These are phyloP conservation scores for Perkinsus chesapeaki DNA, from an alignment of 169 alveolate species.

Conservation along the genomic window DNA sequence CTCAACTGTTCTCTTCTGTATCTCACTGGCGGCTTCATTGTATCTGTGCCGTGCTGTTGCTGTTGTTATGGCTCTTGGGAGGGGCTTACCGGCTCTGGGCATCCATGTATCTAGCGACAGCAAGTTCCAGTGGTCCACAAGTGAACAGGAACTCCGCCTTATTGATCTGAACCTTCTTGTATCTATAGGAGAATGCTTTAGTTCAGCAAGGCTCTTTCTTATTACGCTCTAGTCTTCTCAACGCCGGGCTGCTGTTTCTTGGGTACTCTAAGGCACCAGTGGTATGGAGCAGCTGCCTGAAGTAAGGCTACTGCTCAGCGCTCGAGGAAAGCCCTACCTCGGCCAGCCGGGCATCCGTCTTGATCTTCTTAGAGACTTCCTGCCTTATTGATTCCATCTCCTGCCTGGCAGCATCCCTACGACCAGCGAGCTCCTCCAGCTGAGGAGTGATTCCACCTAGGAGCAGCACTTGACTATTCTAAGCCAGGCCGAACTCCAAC, in stretches of 20 bases:
- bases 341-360: neutral
- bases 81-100: neutral
- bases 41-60: too few species aligned
- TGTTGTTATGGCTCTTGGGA: too few species aligned
- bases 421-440: neutral
- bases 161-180: neutral
- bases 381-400: neutral
- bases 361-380: neutral
- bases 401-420: neutral
- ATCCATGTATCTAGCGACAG: neutral
- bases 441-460: neutral
- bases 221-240: neutral
- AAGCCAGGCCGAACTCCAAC: neutral
- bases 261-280: neutral
- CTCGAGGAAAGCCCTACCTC: neutral
- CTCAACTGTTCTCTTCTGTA: neutral
- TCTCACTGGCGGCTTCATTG: neutral
- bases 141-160: slow-evolving; percentile 2
- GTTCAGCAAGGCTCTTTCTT: neutral
- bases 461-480: neutral
- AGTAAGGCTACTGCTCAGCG: neutral
- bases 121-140: neutral
- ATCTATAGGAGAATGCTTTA: neutral
- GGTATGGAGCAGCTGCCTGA: neutral
- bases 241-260: neutral